Conservation (phyloP, 1,139 yeast species). For the Debaryomyces nepalensis region DNA sequence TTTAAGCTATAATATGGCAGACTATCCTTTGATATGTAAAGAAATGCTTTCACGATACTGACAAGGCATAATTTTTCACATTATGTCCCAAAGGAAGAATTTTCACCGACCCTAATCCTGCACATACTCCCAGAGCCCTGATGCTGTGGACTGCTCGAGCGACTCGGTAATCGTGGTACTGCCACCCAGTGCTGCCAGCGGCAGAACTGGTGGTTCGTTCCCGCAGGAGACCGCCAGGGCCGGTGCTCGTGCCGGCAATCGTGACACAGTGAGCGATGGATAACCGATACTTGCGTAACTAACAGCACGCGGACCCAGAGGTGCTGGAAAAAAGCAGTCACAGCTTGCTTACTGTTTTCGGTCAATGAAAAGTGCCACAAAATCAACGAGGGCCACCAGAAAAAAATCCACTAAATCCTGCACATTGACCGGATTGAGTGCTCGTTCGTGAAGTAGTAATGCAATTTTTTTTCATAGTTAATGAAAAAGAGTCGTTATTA, state of each 20-base stretch:
- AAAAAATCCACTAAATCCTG: slow-evolving; percentile 9
- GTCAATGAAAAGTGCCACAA: slow-evolving; percentile 4
- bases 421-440: slow-evolving; percentile 4
- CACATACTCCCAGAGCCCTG: slow-evolving; percentile 6
- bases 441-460: slow-evolving; percentile 9
- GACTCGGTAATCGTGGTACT: background rate
- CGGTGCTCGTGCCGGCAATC: no score
- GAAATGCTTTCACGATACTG: background rate
- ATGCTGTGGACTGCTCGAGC: background rate
- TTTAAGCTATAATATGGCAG: slow-evolving; percentile 59
- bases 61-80: slow-evolving; percentile 12
- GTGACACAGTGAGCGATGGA: no score
- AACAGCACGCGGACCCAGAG: background rate
- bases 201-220: no score
- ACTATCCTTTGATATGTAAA: slow-evolving; percentile 54
- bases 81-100: slow-evolving; percentile 17
- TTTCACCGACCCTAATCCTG: slow-evolving; percentile 3
- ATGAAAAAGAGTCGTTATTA: slow-evolving; percentile 5
- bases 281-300: background rate
- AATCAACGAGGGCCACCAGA: background rate
- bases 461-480: slow-evolving; percentile 12
- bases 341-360: slow-evolving; percentile 12
- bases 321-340: slow-evolving; percentile 22
- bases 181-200: background rate
- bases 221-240: no score